Base-by-base conservation (phyloP, 352 stramenopile species). In the Chrysophaeum taylorii region DNA sequence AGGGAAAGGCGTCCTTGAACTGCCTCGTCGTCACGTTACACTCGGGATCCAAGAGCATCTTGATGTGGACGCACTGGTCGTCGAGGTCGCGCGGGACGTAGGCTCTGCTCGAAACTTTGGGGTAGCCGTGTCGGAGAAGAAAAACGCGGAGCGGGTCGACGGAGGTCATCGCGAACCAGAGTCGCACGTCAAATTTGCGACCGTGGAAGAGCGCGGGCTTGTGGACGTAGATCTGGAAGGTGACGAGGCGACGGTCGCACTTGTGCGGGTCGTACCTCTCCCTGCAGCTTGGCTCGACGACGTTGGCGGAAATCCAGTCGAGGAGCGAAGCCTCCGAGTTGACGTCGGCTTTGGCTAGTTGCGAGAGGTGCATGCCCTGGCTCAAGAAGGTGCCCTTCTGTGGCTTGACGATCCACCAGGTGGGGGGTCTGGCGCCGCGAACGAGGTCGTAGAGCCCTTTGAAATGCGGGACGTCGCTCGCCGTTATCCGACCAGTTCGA, bases 131-230 rank as follows among this genome's bases (percentile, higher is more conserved):
- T 63, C 80, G 76, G 62, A 89, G 86, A 60, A 86, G 77, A 72
- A 92, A 94, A 18, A 93, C 77, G 1, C 87, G 81, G 15, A 93
- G 76, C 21, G 87, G 86, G 36, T 93, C 79, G 0, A 87, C 60
- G 48, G 80, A 89, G 31, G 84, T 88, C 29, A 93, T 71, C 0
- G 75, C 75, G n/a, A 91, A 84, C 74, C 90, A 92, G 69, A 92
- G 87, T 0, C 86, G 85, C 37, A 90, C 81, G 61, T 83, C 79
- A 73, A 93, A 92, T 75, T 92, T 91, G 79, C 89, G 81, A 52
- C 82, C 85, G 66, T 89, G 83, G 35, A 92, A 69, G 31, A 92
- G 75, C 42, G 85, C 79, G 37, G 87, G 85, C 74, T 91, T 71
- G 0, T 35, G 83, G 18, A 91, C 75, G 73, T 91, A 93, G 67